Conservation (phyloP, 495 filamentous ascomycete species). For the Chaetomium fimeti region DNA sequence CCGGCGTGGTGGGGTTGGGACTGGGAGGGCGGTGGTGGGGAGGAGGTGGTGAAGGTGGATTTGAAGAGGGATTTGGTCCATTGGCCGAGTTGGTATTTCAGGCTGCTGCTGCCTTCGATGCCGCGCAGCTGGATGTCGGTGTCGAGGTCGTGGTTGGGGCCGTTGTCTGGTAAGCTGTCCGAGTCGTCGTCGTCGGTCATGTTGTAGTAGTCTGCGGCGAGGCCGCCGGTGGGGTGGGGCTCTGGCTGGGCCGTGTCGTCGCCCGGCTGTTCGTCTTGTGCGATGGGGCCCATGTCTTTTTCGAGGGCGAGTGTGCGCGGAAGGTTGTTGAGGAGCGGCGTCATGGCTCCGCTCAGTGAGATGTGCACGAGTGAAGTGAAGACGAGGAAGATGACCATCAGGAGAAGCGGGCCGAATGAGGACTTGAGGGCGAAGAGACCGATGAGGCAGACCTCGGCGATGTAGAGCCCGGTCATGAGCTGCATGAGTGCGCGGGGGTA, state of each 20-base stretch:
- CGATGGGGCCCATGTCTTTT: constrained; percentile 51
- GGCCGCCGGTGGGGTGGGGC: constrained; percentile 21
- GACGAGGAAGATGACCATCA: constrained; percentile 72
- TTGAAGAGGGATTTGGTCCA: constrained; percentile 27
- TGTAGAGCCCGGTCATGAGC: constrained; percentile 76
- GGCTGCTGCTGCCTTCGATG: constrained; percentile 36
- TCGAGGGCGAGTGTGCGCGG: constrained; percentile 53
- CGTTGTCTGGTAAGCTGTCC: constrained; percentile 32
- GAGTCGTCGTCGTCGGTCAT: constrained; percentile 30
- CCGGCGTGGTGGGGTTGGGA: not conserved
- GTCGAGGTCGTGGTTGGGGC: constrained; percentile 30
- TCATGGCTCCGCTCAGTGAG: constrained; percentile 71
- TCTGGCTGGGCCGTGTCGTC: constrained; percentile 30
- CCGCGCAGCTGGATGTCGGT: constrained; percentile 37
- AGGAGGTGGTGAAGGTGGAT: constrained; percentile 16
- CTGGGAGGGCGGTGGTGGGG: not conserved
- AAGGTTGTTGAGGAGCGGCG: constrained; percentile 70
- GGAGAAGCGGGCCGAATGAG: constrained; percentile 67
- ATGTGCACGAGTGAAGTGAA: constrained; percentile 75
- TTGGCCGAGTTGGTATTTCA: constrained; percentile 26
- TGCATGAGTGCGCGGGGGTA: constrained; percentile 81
- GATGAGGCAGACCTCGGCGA: constrained; percentile 74
- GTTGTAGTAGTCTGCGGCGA: constrained; percentile 45
- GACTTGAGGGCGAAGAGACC: constrained; percentile 73
- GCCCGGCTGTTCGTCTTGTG: constrained; percentile 32